Base-by-base conservation (phyloP, 352 stramenopile species). In the Phytopythium helicoides region DNA sequence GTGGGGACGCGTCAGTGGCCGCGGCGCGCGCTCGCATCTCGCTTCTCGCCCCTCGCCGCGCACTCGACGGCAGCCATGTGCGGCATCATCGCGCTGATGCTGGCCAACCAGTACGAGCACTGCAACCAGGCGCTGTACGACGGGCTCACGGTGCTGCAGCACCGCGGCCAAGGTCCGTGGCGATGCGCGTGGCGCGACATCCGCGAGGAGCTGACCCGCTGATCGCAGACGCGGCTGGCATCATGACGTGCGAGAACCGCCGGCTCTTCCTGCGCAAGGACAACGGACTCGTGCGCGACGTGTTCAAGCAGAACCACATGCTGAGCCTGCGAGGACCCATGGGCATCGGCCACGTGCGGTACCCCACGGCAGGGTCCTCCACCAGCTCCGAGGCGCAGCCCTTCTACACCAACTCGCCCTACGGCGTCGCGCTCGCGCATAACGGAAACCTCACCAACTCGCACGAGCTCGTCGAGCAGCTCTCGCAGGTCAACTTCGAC, bases 401-500 rank as follows among this genome's bases (percentile, higher is more conserved):
- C 15, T 97, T 99, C 60, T 99, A 99, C 84, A 99, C 96, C 19
- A 99, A 99, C 84, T 99, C 95, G 64, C 97, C 97, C 12, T 98
- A 98, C 73, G 97, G 97, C 23, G 93, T 99, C 34, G 94, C 95
- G 40, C 88, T 99, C 21, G 97, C 96, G 18, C 85, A 95, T 70
- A 99, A 99, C 75, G 97, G 97, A 47, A 99, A 99, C 73, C 76
- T 99, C 22, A 99, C 96, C 38, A 99, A 99, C 81, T 98, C 96
- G 42, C 86, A 95, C 51, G 91, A 98, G 58, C 78, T 99, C 19
- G 86, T 94, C 26, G 73, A 95, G 60, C 71, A 97, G 53, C 79
- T 99, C 54, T 80, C 87, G 35, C 90, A 93, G 55, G 89, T 87
- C 45, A 94, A 96, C 77, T 93, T 94, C 63, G 96, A 47, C 97